These are phyloP conservation scores for Arxiozyma heterogenica DNA, from an alignment of 1,139 yeast species.

Conservation along the genomic window DNA sequence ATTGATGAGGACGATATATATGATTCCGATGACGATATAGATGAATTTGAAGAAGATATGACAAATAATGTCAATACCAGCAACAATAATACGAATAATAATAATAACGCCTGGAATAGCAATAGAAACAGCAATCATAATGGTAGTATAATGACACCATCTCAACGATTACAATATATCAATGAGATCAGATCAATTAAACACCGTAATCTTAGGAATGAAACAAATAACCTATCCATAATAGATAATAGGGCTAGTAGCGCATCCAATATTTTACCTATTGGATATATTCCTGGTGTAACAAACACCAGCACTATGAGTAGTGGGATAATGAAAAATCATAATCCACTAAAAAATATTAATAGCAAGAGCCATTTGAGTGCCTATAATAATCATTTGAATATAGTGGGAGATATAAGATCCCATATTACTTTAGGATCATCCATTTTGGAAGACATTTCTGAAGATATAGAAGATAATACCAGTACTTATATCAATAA, in stretches of 20 bases:
- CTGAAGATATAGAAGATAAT: slow-evolving; percentile 15
- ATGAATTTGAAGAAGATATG: slow-evolving; percentile 5
- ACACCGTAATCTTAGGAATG: not conserved
- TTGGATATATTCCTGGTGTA: slow-evolving; percentile 91
- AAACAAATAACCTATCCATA: not conserved
- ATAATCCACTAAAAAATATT: slow-evolving; percentile 8
- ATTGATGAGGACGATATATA: slow-evolving; percentile 12
- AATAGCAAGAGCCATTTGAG: not conserved
- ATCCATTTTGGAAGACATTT: slow-evolving; percentile 27
- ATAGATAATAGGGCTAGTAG: slow-evolving; percentile 30
- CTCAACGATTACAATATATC: not conserved
- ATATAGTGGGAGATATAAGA: slow-evolving; percentile 21
- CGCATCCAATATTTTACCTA: slow-evolving; percentile 81
- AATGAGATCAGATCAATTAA: slow-evolving; percentile 4
- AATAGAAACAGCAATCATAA: not conserved
- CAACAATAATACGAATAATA: not conserved
- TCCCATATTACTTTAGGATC: slow-evolving; percentile 31
- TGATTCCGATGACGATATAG: slow-evolving; percentile 10
- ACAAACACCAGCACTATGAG: slow-evolving; percentile 39
- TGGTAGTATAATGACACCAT: not conserved
- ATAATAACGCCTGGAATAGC: not conserved
- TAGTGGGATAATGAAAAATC: not conserved
- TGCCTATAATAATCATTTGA: not conserved
- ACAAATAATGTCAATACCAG: slow-evolving; percentile 2
- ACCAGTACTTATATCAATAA: not conserved